Conservation (phyloP, 768 basidiomycete species). For the Rhodotorula sphaerocarpa region DNA sequence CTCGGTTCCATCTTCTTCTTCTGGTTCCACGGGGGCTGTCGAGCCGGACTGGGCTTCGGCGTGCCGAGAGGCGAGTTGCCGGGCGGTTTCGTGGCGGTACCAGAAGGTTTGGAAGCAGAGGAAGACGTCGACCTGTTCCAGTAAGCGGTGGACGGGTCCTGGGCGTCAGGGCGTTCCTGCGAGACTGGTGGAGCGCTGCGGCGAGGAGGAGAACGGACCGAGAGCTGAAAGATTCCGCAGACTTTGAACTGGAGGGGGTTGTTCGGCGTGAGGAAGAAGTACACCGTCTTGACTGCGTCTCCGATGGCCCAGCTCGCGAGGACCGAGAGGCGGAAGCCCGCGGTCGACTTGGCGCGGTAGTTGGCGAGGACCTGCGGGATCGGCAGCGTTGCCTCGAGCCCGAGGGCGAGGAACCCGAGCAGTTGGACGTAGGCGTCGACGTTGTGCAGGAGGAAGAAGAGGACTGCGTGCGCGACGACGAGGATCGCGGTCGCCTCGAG, state of each 20-base stretch:
- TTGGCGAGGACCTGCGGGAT: conserved; percentile 34
- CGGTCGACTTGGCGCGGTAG: conserved; percentile 31
- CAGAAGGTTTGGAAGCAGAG: conserved; percentile 29
- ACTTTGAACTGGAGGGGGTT: conserved; percentile 33
- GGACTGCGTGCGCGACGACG: conserved; percentile 19
- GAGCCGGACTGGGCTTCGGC: too few relatives aligned
- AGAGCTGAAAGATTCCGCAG: conserved; percentile 36
- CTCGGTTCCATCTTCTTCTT: conserved; percentile 7
- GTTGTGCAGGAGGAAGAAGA: conserved; percentile 29
- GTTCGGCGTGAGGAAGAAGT: conserved; percentile 30
- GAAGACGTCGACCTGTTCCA: conserved; percentile 23
- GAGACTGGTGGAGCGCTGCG: neutral
- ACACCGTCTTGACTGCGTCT: conserved; percentile 30
- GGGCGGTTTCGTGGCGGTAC: conserved; percentile 30
- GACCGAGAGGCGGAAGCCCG: conserved; percentile 31
- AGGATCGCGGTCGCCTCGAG: conserved; percentile 34
- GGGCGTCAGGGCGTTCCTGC: too few relatives aligned
- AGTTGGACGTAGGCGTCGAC: conserved; percentile 26
- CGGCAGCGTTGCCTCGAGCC: conserved; percentile 36
- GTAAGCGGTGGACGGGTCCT: conserved; percentile 1
- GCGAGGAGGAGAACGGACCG: neutral
- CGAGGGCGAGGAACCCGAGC: conserved; percentile 34
- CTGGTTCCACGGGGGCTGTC: too few relatives aligned
- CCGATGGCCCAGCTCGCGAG: conserved; percentile 34
- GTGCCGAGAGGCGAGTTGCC: conserved; percentile 5